Evolutionary conservation across 2,329 filamentous ascomycete genomes (phyloP), one percentile per base, ranked within the genome.

Genomic region (Mycocentrospora acerina): DNA sequence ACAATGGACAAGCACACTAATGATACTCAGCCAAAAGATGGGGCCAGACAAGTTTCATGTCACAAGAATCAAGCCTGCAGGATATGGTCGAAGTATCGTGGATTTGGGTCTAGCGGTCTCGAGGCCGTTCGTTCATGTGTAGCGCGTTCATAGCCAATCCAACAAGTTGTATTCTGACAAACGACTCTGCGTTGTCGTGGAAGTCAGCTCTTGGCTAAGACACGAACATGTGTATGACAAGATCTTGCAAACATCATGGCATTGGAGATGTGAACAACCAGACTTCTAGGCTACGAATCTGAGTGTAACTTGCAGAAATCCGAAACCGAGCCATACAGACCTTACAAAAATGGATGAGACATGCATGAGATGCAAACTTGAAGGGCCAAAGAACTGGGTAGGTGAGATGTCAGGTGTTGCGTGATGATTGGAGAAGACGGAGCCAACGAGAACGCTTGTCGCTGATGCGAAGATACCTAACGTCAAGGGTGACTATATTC

Each of bases 211-310:
- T 48, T 26, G 29, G 43, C 44, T 32, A 37, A 19, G 41, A 26
- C 31, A 46, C 41, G 39, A 44, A 36, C 28, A 51, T 14, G 42
- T 37, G 45, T 45, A 45, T 48, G 42, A 48, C 46, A 33, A 55
- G 44, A 49, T 51, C 31, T 37, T 42, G 42, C 42, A 38, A 29
- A 42, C 35, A 37, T 31, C 24, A 42, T 43, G 37, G 34, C 40
- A 38, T 28, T 33, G 32, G 18, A 31, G 27, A 39, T 42, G 37
- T 22, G 32, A 24, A 18, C 35, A 19, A 27, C 24, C 17, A 31
- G 26, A 22, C 26, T 31, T 29, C 32, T 29, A n/a, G 29, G 24
- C 19, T 25, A 32, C 26, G 32, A 22, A 32, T 16, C 27, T 30
- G 5, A n/a, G 28, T 30, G 14, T 19, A 18, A 24, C 15, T 22